Percentiles rank a stretch among this genome's conserved stretches.
Evolutionary conservation across 2,329 filamentous ascomycete genomes (phyloP).

Genomic region (Lecanicillium sp.): DNA sequence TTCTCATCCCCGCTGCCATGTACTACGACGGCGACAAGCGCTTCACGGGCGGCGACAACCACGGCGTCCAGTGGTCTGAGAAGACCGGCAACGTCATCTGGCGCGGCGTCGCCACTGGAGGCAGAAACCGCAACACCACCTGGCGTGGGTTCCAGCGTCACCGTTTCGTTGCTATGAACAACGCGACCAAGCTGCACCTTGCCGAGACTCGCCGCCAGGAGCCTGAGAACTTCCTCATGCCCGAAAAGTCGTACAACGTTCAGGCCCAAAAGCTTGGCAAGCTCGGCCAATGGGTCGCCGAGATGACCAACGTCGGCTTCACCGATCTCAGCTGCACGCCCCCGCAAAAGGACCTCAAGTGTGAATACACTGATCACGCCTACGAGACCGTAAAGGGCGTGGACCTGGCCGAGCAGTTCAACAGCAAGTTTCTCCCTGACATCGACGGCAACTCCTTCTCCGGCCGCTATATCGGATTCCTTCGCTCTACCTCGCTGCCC

Average conservation of each 20-base stretch:
- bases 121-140: constrained; percentile 51
- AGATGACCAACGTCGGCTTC: constrained; percentile 47
- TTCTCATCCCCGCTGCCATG: constrained; percentile 62
- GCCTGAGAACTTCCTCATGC: constrained; percentile 50
- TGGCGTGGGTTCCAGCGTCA: constrained; percentile 72
- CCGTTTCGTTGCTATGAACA: constrained; percentile 68
- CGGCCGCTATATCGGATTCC: constrained; percentile 62
- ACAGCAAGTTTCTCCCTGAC: constrained; percentile 65
- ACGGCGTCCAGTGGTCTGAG: constrained; percentile 49
- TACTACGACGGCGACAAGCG: constrained; percentile 60
- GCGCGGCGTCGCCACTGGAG: constrained; percentile 63
- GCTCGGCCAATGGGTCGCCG: constrained; percentile 44
- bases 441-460: constrained; percentile 71
- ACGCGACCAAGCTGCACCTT: constrained; percentile 50
- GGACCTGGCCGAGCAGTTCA: constrained; percentile 48
- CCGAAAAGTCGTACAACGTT: constrained; percentile 41
- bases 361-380: constrained; percentile 44
- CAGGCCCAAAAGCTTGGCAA: constrained; percentile 37
- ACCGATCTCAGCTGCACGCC: constrained; percentile 48
- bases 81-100: constrained; percentile 53
- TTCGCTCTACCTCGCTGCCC: constrained; percentile 62
- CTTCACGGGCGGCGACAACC: constrained; percentile 51
- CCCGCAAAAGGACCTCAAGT: constrained; percentile 31
- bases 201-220: constrained; percentile 39
- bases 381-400: constrained; percentile 35